A percentile compares a stretch with the other conserved stretches of the same genome.
Evolutionary conservation across 345 rosid genomes (phyloP).

Genomic region (Populus simonii): DNA sequence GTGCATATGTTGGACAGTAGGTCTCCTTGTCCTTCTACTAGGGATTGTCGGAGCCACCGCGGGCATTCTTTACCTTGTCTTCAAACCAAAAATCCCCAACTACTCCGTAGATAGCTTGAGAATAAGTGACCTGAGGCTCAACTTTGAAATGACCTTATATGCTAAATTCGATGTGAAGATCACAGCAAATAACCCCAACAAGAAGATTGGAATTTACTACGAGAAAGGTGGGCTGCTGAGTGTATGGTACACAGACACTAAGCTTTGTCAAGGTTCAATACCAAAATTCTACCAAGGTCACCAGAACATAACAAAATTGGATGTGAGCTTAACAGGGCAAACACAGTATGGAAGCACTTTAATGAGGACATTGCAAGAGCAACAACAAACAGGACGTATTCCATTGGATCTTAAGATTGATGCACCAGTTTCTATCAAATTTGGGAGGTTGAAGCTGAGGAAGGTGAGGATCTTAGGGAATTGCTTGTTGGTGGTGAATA

Average conservation of each 20-base stretch:
- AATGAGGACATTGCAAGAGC: slow-evolving; percentile 70
- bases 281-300: slow-evolving; percentile 87
- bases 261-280: slow-evolving; percentile 65
- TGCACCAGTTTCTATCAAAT: slow-evolving; percentile 67
- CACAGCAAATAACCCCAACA: slow-evolving; percentile 80
- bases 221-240: slow-evolving; percentile 61
- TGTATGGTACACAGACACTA: slow-evolving; percentile 63
- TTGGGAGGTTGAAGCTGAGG: slow-evolving; percentile 64
- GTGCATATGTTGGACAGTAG: slow-evolving; percentile 56
- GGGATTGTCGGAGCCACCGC: slow-evolving; percentile 41
- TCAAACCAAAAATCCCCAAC: slow-evolving; percentile 69
- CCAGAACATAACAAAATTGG: slow-evolving; percentile 60
- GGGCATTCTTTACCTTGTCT: slow-evolving; percentile 59
- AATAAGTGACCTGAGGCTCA: slow-evolving; percentile 66
- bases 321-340: slow-evolving; percentile 55
- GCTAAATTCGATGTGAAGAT: slow-evolving; percentile 69
- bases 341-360: slow-evolving; percentile 56
- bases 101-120: slow-evolving; percentile 63
- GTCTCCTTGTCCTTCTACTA: slow-evolving; percentile 41
- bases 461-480: slow-evolving; percentile 62
- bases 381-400: slow-evolving; percentile 75
- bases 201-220: slow-evolving; percentile 75
- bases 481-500: slow-evolving; percentile 71
- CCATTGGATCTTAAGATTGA: slow-evolving; percentile 68
- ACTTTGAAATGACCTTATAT: slow-evolving; percentile 54